These are phyloP conservation scores for Bipolaris cookei DNA, from an alignment of 2,329 filamentous ascomycete species.

Conservation along the genomic window DNA sequence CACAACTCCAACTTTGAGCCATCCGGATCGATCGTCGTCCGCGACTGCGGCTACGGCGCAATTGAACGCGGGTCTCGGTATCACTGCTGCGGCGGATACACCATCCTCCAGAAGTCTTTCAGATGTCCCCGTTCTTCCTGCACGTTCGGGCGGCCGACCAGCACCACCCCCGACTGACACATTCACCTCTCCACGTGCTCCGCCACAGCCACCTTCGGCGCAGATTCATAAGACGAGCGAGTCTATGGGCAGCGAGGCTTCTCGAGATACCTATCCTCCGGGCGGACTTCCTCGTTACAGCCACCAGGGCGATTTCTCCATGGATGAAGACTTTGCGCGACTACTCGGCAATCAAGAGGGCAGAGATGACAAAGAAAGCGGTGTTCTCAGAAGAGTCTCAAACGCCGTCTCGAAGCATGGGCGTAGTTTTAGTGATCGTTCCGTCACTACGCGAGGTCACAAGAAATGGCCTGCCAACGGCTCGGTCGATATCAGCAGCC, in stretches of 20 bases:
- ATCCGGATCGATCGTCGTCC: slow-evolving; percentile 52
- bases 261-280: slow-evolving; percentile 36
- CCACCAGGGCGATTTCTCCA: slow-evolving; percentile 82
- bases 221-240: slow-evolving; percentile 51
- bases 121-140: slow-evolving; percentile 54
- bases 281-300: slow-evolving; percentile 60
- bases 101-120: slow-evolving; percentile 49
- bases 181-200: slow-evolving; percentile 55
- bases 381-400: slow-evolving; percentile 82
- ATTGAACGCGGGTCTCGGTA: slow-evolving; percentile 52
- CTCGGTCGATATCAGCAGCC: slow-evolving; percentile 69
- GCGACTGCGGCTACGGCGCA: slow-evolving; percentile 36
- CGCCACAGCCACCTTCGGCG: slow-evolving; percentile 52
- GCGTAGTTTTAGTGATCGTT: slow-evolving; percentile 77
- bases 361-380: slow-evolving; percentile 51
- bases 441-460: slow-evolving; percentile 43
- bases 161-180: slow-evolving; percentile 45
- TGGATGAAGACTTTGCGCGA: slow-evolving; percentile 94
- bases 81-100: slow-evolving; percentile 53
- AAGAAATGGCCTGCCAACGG: slow-evolving; percentile 53
- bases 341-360: slow-evolving; percentile 77
- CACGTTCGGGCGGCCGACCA: slow-evolving; percentile 56
- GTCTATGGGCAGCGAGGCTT: slow-evolving; percentile 53
- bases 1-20: slow-evolving; percentile 50
- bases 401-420: slow-evolving; percentile 88